Evolutionary conservation across 192 early-diverging fungal species (phyloP), one percentile per base, ranked within the genome.

Genomic region (Coemansia sp.): DNA sequence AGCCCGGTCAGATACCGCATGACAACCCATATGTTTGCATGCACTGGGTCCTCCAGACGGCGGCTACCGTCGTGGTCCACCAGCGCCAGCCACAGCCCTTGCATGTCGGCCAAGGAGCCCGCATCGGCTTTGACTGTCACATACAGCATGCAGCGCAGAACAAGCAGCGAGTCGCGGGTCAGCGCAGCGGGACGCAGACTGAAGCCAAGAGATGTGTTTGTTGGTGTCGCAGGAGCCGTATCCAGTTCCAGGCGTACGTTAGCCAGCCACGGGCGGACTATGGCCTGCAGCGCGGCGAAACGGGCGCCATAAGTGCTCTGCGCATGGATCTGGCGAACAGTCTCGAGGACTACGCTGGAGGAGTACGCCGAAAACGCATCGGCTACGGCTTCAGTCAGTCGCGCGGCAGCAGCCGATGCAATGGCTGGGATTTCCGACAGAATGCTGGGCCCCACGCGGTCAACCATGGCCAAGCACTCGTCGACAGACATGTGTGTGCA

Each of bases 81-180:
- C 11, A 81, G 52, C 35, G 70, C 70, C 32, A 73, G 36, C 79
- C 79, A 81, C 36, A 76, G 69, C 14, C 25, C 67, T 41, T 81
- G 73, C 64, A 75, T 73, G 19, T 58, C 59, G 11, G 66, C 13
- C 45, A 81, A 50, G 0, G 63, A 56, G 25, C 63, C 70, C 19
- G 43, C 34, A 1, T 59, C 74, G 0, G 73, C 40, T 32, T 59
- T 57, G 38, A 61, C 65, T 0, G 79, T 81, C 62, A 76, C 41
- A 25, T 64, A 76, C 70, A 81, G 61, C 74, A 81, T 61, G 66
- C 79, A 81, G 61, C 65, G 79, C 38, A 81, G 59, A 4, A 70
- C 74, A n/a, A 72, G 61, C 60, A 73, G 64, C 49, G 79, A 73
- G 19, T 73, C 74, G 14, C 57, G 61, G n/a, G 60, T 57, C n/a